phyloP scores from a whole-genome alignment of 768 basidiomycete species.

The Hypholoma fasciculare region DNA sequence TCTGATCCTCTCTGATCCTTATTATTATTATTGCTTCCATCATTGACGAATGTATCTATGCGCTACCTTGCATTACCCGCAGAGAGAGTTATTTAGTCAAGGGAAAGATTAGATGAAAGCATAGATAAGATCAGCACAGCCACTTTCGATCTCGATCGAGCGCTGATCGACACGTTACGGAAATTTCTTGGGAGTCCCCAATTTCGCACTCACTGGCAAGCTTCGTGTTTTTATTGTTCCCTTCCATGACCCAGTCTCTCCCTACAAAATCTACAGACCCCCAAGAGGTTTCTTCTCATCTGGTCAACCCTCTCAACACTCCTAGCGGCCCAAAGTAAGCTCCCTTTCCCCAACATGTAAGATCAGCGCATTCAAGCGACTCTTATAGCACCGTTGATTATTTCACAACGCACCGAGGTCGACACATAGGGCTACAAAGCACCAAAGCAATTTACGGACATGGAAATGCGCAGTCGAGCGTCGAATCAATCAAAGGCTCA shows the following conservation, averaged over 20 bases:
- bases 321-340: slow-evolving; percentile 16
- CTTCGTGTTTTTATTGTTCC: neutral
- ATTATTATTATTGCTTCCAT: no score
- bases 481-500: neutral
- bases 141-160: neutral
- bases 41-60: no score
- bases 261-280: neutral
- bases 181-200: neutral
- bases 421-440: neutral
- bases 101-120: neutral
- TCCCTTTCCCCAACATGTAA: slow-evolving; percentile 4
- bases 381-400: slow-evolving; percentile 11
- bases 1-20: no score
- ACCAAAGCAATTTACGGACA: no score
- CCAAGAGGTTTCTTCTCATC: slow-evolving; percentile 16
- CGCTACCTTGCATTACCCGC: no score
- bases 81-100: no score
- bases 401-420: slow-evolving; percentile 8
- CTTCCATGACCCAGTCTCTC: neutral
- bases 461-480: neutral
- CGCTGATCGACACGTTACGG: neutral
- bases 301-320: slow-evolving; percentile 18
- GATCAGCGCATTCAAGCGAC: neutral
- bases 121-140: neutral
- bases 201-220: neutral